Conservation (phyloP, 1,284 basidiomycete species). For the Phellinidium pouzarii region DNA sequence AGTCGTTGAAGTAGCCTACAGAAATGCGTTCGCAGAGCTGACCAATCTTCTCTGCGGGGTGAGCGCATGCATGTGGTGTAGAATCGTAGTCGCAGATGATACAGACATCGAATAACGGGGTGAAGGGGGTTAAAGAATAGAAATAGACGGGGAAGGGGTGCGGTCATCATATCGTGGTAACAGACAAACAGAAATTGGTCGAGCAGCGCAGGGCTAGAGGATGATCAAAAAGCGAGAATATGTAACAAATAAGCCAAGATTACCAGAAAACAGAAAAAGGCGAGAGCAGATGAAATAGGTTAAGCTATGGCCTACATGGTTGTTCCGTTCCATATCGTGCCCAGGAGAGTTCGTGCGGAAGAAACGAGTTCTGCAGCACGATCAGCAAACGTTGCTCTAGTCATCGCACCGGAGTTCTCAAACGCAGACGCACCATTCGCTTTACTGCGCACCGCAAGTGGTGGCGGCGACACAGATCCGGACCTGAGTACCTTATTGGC, state of each 20-base stretch:
- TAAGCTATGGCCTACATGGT: not conserved
- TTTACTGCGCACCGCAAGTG: not conserved
- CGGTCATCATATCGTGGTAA: not conserved
- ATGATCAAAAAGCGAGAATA: not conserved
- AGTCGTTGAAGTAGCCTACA: not conserved
- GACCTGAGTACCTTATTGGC: not conserved
- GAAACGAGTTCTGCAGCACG: constrained; percentile 14
- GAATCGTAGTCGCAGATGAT: not conserved
- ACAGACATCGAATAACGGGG: not conserved
- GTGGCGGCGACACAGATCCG: not conserved
- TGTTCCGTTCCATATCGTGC: constrained; percentile 15
- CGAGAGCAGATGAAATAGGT: not conserved
- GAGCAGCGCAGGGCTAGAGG: not conserved
- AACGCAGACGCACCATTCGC: constrained; percentile 8
- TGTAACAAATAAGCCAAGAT: not conserved
- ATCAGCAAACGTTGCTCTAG: constrained; percentile 8
- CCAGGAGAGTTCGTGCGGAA: constrained; percentile 15
- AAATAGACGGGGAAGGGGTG: not conserved
- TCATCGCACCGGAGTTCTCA: not conserved
- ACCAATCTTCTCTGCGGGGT: not conserved
- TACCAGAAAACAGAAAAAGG: not conserved
- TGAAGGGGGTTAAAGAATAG: not conserved
- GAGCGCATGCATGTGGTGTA: not conserved
- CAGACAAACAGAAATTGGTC: not conserved
- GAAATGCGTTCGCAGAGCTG: not conserved